phyloP scores from a whole-genome alignment of 257 asterid genomes.

The Agastache rugosa region DNA sequence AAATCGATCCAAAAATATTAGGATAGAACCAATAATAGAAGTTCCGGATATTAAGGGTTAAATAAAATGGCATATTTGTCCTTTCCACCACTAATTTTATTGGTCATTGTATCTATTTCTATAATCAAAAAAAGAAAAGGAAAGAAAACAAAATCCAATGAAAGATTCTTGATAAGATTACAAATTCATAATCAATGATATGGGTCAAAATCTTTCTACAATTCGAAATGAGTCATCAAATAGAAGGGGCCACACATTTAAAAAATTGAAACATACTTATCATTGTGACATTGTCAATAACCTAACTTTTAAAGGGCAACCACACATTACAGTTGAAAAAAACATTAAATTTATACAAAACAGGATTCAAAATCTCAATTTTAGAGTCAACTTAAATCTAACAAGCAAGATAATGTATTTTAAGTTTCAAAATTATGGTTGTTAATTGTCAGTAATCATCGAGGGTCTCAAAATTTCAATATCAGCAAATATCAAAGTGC shows the following conservation, averaged over 20 bases:
- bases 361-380: neutral
- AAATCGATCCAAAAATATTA: neutral
- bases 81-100: too few species aligned
- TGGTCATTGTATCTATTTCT: too few species aligned
- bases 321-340: neutral
- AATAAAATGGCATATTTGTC: neutral
- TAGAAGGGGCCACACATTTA: neutral
- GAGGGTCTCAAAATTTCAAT: too few species aligned
- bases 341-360: neutral
- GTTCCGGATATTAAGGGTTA: neutral
- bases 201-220: slow-evolving; percentile 4
- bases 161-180: slow-evolving; percentile 30
- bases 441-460: too few species aligned
- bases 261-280: neutral
- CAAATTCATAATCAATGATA: neutral
- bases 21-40: neutral
- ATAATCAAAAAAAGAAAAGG: neutral
- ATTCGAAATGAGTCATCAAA: slow-evolving; percentile 1
- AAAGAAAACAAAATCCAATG: neutral
- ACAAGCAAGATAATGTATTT: too few species aligned
- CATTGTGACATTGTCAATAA: neutral
- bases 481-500: too few species aligned
- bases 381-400: neutral
- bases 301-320: slow-evolving; percentile 10
- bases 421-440: too few species aligned